Conservation (phyloP, 2,329 filamentous ascomycete species). For the Fusarium marasasianum region DNA sequence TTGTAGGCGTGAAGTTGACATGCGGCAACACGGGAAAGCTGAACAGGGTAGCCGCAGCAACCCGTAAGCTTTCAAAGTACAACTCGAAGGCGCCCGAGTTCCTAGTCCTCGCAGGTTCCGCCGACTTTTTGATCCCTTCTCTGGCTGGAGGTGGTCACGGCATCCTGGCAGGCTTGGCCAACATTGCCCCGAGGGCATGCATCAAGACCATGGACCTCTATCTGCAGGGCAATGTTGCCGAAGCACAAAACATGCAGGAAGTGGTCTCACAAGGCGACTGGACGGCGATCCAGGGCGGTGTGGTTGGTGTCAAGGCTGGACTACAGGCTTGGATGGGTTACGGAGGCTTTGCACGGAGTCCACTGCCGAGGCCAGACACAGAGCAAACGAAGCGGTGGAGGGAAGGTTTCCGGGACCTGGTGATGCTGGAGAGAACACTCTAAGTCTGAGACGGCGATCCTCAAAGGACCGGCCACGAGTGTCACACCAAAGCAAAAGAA, state of each 20-base stretch:
- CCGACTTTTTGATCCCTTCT: constrained; percentile 77
- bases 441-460: constrained; percentile 36
- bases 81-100: constrained; percentile 55
- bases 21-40: constrained; percentile 77
- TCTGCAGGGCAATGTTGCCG: constrained; percentile 62
- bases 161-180: constrained; percentile 76
- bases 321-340: constrained; percentile 74
- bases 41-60: constrained; percentile 68
- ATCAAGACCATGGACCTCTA: constrained; percentile 69
- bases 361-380: constrained; percentile 54
- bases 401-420: constrained; percentile 63
- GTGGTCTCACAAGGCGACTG: constrained; percentile 75
- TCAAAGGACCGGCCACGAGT: constrained; percentile 5
- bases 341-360: constrained; percentile 59
- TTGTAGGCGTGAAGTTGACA: constrained; percentile 75
- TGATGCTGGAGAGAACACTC: constrained; percentile 61
- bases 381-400: constrained; percentile 63
- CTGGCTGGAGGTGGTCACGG: constrained; percentile 75
- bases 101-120: constrained; percentile 76
- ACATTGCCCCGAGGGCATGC: constrained; percentile 75
- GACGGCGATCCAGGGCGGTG: constrained; percentile 76
- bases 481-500: constrained; percentile 17
- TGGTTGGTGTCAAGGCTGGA: constrained; percentile 76
- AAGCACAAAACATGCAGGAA: constrained; percentile 72
- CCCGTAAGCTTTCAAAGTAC: constrained; percentile 52